These are phyloP conservation scores for Stenocarpella maydis DNA, from an alignment of 2,329 filamentous ascomycete genomes.

Conservation along the genomic window DNA sequence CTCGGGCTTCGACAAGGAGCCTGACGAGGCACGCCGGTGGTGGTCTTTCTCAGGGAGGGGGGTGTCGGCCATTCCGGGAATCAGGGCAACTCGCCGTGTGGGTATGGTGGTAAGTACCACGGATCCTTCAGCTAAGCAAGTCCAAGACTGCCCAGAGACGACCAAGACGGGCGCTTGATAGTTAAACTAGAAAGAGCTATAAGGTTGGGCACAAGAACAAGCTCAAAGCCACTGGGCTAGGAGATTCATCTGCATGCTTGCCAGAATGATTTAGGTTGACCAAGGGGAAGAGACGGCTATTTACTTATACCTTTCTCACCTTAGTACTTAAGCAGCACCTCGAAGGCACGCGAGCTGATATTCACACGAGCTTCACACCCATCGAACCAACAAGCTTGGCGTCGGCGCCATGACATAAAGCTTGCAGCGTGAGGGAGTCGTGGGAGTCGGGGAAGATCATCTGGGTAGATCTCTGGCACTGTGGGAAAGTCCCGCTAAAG, in stretches of 20 bases:
- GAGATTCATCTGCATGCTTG: neutral
- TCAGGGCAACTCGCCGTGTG: neutral
- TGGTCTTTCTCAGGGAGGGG: conserved; percentile 39
- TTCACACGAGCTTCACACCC: neutral
- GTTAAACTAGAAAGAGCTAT: neutral
- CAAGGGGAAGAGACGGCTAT: neutral
- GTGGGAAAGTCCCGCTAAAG: conserved; percentile 12
- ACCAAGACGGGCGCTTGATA: conserved; percentile 15
- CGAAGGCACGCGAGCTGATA: neutral
- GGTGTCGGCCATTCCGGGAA: conserved; percentile 19
- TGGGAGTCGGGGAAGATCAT: neutral
- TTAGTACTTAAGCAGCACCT: neutral
- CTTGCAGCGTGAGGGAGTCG: neutral
- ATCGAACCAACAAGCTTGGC: conserved; percentile 17
- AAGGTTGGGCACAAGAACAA: conserved; percentile 1
- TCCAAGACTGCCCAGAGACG: conserved; percentile 26
- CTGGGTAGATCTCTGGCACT: neutral
- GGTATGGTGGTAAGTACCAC: neutral
- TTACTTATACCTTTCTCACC: conserved; percentile 21
- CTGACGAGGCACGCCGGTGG: conserved; percentile 31
- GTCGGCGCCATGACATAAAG: conserved; percentile 6
- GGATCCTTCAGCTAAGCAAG: neutral
- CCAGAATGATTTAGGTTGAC: neutral
- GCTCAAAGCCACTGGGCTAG: conserved; percentile 13
- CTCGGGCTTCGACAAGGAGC: conserved; percentile 41